phyloP scores from a whole-genome alignment of 495 filamentous ascomycete genomes.

The Tuber umbilicatum region DNA sequence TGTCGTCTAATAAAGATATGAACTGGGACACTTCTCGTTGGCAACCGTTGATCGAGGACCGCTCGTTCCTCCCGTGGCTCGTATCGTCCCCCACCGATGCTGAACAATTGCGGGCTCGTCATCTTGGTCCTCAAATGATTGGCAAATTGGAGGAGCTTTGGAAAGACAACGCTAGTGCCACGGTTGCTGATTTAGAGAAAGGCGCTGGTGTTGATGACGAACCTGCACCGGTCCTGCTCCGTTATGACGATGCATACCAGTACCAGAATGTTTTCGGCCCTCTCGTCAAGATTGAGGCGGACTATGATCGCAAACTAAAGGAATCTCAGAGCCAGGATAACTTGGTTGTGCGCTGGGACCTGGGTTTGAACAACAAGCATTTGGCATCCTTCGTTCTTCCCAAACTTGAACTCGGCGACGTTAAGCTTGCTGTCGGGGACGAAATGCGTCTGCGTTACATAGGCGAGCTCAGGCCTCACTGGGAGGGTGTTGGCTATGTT shows the following conservation, averaged over 20 bases:
- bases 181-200: conserved; percentile 88
- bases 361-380: conserved; percentile 96
- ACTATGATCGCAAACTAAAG: conserved; percentile 98
- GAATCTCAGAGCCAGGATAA: conserved; percentile 96
- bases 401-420: conserved; percentile 95
- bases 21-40: conserved; percentile 98
- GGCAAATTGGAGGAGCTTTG: conserved; percentile 97
- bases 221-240: conserved; percentile 82
- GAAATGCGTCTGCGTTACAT: conserved; percentile 98
- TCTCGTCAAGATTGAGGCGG: conserved; percentile 98
- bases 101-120: conserved; percentile 89
- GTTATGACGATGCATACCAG: conserved; percentile 96
- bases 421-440: conserved; percentile 95
- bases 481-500: conserved; percentile 98
- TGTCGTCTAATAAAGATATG: conserved; percentile 98
- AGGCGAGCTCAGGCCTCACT: conserved; percentile 84
- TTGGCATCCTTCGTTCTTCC: conserved; percentile 91
- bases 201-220: conserved; percentile 90
- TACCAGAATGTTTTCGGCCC: conserved; percentile 99
- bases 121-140: conserved; percentile 91
- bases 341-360: conserved; percentile 88
- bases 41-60: conserved; percentile 96
- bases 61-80: conserved; percentile 91
- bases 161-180: conserved; percentile 90
- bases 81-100: conserved; percentile 83